Evolutionary conservation across 345 rosid genomes (phyloP), one percentile per base, ranked within the genome.

Genomic region (Excoecaria agallocha): DNA sequence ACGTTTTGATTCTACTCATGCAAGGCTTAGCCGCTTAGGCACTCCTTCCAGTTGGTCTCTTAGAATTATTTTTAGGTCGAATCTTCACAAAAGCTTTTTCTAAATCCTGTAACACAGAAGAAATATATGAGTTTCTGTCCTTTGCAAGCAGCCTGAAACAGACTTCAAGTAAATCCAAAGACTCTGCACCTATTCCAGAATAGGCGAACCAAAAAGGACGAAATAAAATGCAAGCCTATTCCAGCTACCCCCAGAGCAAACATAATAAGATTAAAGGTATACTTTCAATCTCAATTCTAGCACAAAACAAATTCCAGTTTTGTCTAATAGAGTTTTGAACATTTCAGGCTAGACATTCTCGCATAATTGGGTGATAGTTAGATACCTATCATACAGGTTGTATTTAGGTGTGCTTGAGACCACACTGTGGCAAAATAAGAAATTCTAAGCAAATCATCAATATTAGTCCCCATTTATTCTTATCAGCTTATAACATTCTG

Each of bases 31-130:
- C 10, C 8, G 10, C 48, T 43, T 30, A 30, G 30, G 74, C 69
- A 57, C 12, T 69, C 30, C 48, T 46, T 56, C 68, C 54, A 11
- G 71, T 77, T 69, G 57, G 82, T 67, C 60, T 86, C 72, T 87
- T 87, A 37, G 91, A 86, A 83, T 89, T 89, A 71, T 85, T 89
- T 83, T 84, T 87, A 60, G 77, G 89, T 8, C 87, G 88, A 68
- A 86, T 80, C 82, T 89, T 89, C 69, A 76, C 78, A 35, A 85
- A 82, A 65, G 87, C 86, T 43, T 84, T 86, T 46, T 68, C 81
- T 57, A 89, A 77, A 64, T 87, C 89, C 91, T 86, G 81, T 30
- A 60, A 69, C 30, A 19, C n/a, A 45, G 3, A 65, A 46, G 22
- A 54, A 69, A 35, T 19, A 39, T 13, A 15, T 63, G 3, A 73